Percentiles rank a stretch among this genome's conserved stretches.
Conservation (phyloP, 2,329 filamentous ascomycete species). For the Aspergillus ochraceus region DNA sequence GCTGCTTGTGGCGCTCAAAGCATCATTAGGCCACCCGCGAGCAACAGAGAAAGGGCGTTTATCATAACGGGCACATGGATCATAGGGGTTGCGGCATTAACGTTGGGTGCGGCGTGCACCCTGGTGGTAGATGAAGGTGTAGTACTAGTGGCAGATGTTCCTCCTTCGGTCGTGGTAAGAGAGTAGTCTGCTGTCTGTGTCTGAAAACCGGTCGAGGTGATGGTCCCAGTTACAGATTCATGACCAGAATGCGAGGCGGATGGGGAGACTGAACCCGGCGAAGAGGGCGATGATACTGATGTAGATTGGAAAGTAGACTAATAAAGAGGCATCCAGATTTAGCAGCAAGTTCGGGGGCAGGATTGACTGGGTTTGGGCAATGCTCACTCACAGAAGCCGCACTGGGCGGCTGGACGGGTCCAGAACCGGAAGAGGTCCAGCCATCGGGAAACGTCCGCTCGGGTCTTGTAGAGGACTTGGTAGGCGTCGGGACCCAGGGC, state of each 20-base stretch:
- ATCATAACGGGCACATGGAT: constrained; percentile 14
- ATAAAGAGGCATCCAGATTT: constrained; percentile 23
- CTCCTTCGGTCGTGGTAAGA: constrained; percentile 11
- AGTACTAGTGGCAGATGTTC: background rate
- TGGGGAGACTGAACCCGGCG: constrained; percentile 46
- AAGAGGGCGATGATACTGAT: constrained; percentile 50
- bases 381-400: constrained; percentile 67
- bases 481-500: constrained; percentile 63
- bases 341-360: constrained; percentile 17
- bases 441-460: constrained; percentile 65
- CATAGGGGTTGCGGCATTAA: constrained; percentile 17
- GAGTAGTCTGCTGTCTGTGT: background rate
- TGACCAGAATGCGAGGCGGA: constrained; percentile 34
- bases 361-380: constrained; percentile 24
- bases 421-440: constrained; percentile 76
- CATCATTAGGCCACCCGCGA: constrained; percentile 20
- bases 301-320: constrained; percentile 57
- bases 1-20: constrained; percentile 16
- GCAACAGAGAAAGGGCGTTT: constrained; percentile 23
- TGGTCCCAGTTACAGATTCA: constrained; percentile 32
- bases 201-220: constrained; percentile 6
- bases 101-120: constrained; percentile 19
- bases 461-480: constrained; percentile 52
- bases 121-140: constrained; percentile 2
- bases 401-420: constrained; percentile 74